These are phyloP conservation scores for Cinnamomum micranthum DNA, from an alignment of 164 flowering plant genomes.

Conservation along the genomic window DNA sequence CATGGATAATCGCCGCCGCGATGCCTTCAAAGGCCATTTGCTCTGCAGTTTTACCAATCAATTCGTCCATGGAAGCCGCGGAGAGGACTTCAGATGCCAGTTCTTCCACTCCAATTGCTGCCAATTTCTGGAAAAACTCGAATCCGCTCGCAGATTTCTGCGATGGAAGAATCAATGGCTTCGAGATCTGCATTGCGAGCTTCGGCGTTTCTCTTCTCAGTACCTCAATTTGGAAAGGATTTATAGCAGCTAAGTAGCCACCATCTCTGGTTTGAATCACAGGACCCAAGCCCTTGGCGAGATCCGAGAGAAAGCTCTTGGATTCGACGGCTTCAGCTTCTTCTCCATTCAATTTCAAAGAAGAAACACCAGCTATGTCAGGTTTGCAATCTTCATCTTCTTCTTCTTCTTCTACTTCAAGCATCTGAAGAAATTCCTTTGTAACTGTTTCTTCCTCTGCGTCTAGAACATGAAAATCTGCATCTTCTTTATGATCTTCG, in stretches of 20 bases:
- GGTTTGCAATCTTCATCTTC: slow-evolving; percentile 25
- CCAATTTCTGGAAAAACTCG: slow-evolving; percentile 68
- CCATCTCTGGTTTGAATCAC: slow-evolving; percentile 87
- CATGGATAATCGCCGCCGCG: slow-evolving; percentile 77
- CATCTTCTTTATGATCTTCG: slow-evolving; percentile 44
- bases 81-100: slow-evolving; percentile 47
- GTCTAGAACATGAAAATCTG: slow-evolving; percentile 53
- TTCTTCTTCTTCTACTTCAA: slow-evolving; percentile 56
- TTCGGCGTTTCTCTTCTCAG: slow-evolving; percentile 69
- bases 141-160: slow-evolving; percentile 43
- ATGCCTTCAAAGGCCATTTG: slow-evolving; percentile 95
- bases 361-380: slow-evolving; percentile 17
- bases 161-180: slow-evolving; percentile 49
- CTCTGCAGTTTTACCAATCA: slow-evolving; percentile 79
- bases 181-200: slow-evolving; percentile 85
- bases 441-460: slow-evolving; percentile 90
- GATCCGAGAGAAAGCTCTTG: slow-evolving; percentile 56
- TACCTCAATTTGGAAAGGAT: slow-evolving; percentile 51
- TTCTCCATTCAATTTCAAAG: slow-evolving; percentile 22
- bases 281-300: slow-evolving; percentile 77
- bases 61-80: slow-evolving; percentile 68
- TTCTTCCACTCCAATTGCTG: slow-evolving; percentile 56
- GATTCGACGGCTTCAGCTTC: slow-evolving; percentile 34
- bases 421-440: slow-evolving; percentile 79
- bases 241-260: slow-evolving; percentile 75